phyloP scores from a whole-genome alignment of 1,284 basidiomycete genomes.

The Sutorius eximius region DNA sequence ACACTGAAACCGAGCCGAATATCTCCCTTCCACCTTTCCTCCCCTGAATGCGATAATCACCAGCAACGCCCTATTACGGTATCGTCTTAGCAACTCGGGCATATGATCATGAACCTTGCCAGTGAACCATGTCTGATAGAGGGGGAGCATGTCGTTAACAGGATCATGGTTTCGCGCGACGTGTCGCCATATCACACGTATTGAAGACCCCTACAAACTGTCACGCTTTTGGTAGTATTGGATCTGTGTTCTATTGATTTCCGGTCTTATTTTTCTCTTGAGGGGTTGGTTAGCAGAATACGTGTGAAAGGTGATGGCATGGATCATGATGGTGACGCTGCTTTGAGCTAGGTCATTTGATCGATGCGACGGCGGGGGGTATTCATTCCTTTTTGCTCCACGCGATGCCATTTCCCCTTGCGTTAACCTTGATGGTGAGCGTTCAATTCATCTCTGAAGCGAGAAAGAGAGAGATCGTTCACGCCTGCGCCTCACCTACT shows the following conservation, averaged over 20 bases:
- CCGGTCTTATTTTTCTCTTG: neutral
- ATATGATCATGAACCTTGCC: neutral
- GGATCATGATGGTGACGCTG: neutral
- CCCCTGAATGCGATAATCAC: neutral
- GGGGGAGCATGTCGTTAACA: neutral
- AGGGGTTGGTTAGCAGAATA: neutral
- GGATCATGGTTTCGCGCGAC: neutral
- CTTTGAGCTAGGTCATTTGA: conserved; percentile 3
- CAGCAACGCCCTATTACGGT: neutral
- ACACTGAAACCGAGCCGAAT: neutral
- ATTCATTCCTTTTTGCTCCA: conserved; percentile 4
- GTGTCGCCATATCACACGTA: neutral
- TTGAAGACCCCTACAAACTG: neutral
- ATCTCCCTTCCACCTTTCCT: neutral
- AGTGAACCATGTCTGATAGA: neutral
- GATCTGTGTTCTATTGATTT: neutral
- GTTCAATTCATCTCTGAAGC: neutral
- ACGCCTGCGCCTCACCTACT: neutral
- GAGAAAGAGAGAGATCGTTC: neutral
- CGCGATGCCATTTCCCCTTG: neutral
- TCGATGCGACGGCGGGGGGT: neutral
- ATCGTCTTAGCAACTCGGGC: neutral
- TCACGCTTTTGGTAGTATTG: neutral
- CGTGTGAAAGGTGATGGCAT: conserved; percentile 5
- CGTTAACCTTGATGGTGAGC: conserved; percentile 6